Evolutionary conservation across 371 early-diverging fungal species (phyloP).

Genomic region (Globomyces sp.): DNA sequence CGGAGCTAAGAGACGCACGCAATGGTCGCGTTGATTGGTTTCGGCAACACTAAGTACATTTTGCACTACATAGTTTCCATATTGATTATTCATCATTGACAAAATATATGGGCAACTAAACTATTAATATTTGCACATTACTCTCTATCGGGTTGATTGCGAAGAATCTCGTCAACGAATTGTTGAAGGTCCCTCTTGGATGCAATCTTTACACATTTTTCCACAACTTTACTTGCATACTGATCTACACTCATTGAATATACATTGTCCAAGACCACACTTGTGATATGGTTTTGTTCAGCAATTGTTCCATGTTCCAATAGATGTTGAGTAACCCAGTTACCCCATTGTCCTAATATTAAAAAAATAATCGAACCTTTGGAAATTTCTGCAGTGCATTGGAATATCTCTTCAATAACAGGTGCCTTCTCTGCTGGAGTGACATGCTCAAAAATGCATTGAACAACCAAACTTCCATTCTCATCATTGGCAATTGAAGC

Average conservation of each 20-base stretch:
- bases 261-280: conserved; percentile 45
- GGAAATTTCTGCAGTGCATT: conserved; percentile 58
- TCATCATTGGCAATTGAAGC: conserved; percentile 70
- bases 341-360: conserved; percentile 67
- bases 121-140: conserved; percentile 16
- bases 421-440: conserved; percentile 61
- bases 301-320: conserved; percentile 62
- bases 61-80: conserved; percentile 73
- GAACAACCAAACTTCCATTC: conserved; percentile 76
- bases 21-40: conserved; percentile 57
- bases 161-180: conserved; percentile 30
- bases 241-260: conserved; percentile 68
- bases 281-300: conserved; percentile 47
- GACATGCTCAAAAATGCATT: conserved; percentile 75
- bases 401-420: conserved; percentile 61
- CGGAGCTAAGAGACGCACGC: conserved; percentile 62
- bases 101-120: conserved; percentile 42
- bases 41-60: conserved; percentile 66
- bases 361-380: conserved; percentile 36
- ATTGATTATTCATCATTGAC: conserved; percentile 66
- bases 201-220: conserved; percentile 68
- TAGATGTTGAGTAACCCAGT: conserved; percentile 77
- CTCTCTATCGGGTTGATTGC: conserved; percentile 33
- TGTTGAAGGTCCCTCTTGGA: conserved; percentile 38
- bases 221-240: conserved; percentile 76